Conservation (phyloP, 139 green algal genomes). For the Pseudopediastrum boryanum region DNA sequence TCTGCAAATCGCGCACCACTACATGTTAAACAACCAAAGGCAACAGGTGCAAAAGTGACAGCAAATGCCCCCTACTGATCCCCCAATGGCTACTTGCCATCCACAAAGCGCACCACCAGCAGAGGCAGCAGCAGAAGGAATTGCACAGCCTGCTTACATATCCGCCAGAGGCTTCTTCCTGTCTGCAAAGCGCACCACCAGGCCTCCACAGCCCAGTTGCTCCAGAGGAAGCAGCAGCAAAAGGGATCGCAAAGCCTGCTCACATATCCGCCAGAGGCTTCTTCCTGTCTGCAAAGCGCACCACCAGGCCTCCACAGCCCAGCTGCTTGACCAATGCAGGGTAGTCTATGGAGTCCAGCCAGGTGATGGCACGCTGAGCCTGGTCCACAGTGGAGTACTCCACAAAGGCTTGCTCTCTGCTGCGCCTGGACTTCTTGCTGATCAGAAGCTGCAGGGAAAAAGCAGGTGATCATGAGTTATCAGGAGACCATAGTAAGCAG, state of each 20-base stretch:
- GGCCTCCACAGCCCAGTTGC: conserved; percentile 36
- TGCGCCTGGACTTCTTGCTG: conserved; percentile 41
- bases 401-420: conserved; percentile 40
- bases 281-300: conserved; percentile 41
- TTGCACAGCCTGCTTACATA: too few relatives aligned
- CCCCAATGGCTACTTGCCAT: conserved; percentile 40
- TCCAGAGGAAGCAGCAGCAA: too few relatives aligned
- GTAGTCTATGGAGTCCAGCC: conserved; percentile 38
- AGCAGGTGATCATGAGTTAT: conserved; percentile 1
- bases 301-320: conserved; percentile 39
- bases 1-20: too few relatives aligned
- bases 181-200: conserved; percentile 43
- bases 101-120: conserved; percentile 41
- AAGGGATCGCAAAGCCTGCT: not conserved
- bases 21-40: too few relatives aligned
- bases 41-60: too few relatives aligned
- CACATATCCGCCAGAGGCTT: conserved; percentile 17
- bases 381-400: conserved; percentile 20
- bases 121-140: too few relatives aligned
- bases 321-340: conserved; percentile 38
- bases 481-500: too few relatives aligned
- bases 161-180: conserved; percentile 39
- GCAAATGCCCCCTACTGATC: too few relatives aligned
- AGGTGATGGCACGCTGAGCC: conserved; percentile 24
- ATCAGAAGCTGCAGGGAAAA: conserved; percentile 32